Evolutionary conservation across 2,329 filamentous ascomycete species (phyloP), one percentile per base, ranked within the genome.

Genomic region (Neospermospora avenae): DNA sequence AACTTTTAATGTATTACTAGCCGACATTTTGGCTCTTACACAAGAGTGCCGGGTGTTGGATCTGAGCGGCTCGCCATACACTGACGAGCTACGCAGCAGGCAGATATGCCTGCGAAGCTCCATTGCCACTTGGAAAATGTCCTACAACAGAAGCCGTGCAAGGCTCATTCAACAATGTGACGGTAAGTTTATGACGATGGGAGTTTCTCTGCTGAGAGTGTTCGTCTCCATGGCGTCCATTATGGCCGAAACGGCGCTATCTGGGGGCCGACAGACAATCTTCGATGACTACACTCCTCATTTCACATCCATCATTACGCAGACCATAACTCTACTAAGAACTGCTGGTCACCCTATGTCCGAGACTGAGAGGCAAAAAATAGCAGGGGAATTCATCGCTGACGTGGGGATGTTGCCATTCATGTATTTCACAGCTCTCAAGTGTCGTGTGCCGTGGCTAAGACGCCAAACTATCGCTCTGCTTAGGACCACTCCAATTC

Each of bases 381-480:
- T 34, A 8, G 41, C 25, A 20, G 53, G 25, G 5, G 39, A 55
- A 16, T 55, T 55, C 39, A 55, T 55, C 10, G 53, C 53, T 24
- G 53, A 55, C 16, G 41, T 46, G 7, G 53, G 53, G 16, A 34
- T 45, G 4, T 16, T 55, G n/a, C 53, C 53, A 8, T 55, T 55
- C 53, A 44, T 24, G n/a, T 88, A 84, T 63, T 80, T 86, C 4
- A 82, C 85, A 13, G 84, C 83, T 5, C 85, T 83, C 8, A 85
- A 85, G 66, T 88, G 84, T 66, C 79, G 84, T 3, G 80, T 86
- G 59, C 77, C 79, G 0, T 64, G 74, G 1, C 77, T 81, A 37
- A 79, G 85, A 14, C 77, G 83, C 14, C 80, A 81, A 63, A 85
- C 85, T 14, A 85, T 88, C 52, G 78, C 82, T 65, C 74, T 88